Evolutionary conservation across 768 basidiomycete genomes (phyloP).

Genomic region (Phlebiopsis flavidoalba): DNA sequence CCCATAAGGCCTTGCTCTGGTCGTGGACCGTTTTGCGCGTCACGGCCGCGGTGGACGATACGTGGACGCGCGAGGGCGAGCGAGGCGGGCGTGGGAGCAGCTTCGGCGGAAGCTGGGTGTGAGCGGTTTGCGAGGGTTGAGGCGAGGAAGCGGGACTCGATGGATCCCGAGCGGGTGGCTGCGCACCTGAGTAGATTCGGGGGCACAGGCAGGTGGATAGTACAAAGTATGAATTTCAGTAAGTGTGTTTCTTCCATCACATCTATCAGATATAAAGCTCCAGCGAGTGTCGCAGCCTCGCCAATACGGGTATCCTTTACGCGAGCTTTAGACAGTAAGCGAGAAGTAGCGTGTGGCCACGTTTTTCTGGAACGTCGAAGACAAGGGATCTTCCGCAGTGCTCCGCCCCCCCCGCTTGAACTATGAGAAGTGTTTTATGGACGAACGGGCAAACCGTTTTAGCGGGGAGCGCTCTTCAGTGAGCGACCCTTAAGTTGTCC

Average conservation of each 20-base stretch:
- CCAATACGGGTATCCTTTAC: conserved; percentile 31
- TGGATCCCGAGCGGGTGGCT: conserved; percentile 16
- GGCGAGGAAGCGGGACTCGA: conserved; percentile 12
- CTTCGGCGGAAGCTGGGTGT: conserved; percentile 21
- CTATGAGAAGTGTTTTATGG: conserved; percentile 16
- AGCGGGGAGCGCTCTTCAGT: conserved; percentile 7
- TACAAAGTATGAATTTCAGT: conserved; percentile 22
- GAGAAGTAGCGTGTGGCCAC: conserved; percentile 12
- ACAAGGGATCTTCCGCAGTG: conserved; percentile 10
- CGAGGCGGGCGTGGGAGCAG: conserved; percentile 26
- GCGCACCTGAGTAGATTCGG: conserved; percentile 12
- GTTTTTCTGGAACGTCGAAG: conserved; percentile 1
- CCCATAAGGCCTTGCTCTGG: conserved; percentile 33
- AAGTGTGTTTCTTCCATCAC: background rate
- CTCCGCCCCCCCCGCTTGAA: too few species aligned
- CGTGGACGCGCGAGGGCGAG: conserved; percentile 15
- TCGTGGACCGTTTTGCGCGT: conserved; percentile 31
- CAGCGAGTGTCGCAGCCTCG: conserved; percentile 18
- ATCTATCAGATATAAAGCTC: background rate
- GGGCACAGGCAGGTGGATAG: conserved; percentile 6
- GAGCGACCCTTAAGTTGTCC: too few species aligned
- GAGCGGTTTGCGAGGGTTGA: conserved; percentile 7
- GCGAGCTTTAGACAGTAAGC: conserved; percentile 7
- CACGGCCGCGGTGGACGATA: conserved; percentile 22
- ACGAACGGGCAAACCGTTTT: background rate